Evolutionary conservation across 495 filamentous ascomycete species (phyloP).

Genomic region (Podospora fimiseda): DNA sequence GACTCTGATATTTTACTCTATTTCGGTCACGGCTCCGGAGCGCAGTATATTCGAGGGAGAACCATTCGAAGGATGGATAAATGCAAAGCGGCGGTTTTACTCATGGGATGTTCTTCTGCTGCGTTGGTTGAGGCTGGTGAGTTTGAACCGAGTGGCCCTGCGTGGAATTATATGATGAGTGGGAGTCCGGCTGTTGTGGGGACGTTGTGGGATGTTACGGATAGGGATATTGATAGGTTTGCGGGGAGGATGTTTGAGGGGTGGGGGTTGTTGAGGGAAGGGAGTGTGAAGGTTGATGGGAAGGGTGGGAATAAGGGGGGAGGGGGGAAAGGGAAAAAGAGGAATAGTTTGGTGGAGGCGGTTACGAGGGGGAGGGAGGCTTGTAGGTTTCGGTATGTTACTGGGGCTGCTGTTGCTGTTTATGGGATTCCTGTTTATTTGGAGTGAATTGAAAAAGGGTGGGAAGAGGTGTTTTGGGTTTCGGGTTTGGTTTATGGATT

Average conservation of each 20-base stretch:
- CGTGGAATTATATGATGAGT: constrained; percentile 84
- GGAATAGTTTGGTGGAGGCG: constrained; percentile 60
- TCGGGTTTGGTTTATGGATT: background rate
- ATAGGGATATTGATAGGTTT: constrained; percentile 92
- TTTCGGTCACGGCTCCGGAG: constrained; percentile 93
- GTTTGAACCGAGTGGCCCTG: constrained; percentile 82
- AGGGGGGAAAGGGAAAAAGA: constrained; percentile 20
- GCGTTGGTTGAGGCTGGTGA: constrained; percentile 72
- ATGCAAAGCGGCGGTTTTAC: constrained; percentile 62
- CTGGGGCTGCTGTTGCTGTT: constrained; percentile 84
- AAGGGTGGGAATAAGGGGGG: constrained; percentile 13
- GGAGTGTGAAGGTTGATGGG: constrained; percentile 24
- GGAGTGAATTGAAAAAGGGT: constrained; percentile 14
- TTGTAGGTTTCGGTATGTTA: constrained; percentile 83
- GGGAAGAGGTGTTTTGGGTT: background rate
- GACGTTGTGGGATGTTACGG: constrained; percentile 96
- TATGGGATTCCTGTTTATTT: constrained; percentile 94
- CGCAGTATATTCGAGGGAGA: constrained; percentile 79
- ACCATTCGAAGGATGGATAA: constrained; percentile 70
- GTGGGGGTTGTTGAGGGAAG: constrained; percentile 66
- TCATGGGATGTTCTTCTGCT: constrained; percentile 89
- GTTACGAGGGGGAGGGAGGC: constrained; percentile 63
- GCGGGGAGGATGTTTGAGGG: constrained; percentile 65
- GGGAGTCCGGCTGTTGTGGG: constrained; percentile 78
- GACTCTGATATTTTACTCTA: constrained; percentile 70